Conservation (phyloP, 768 basidiomycete species). For the Naganishia onofrii region DNA sequence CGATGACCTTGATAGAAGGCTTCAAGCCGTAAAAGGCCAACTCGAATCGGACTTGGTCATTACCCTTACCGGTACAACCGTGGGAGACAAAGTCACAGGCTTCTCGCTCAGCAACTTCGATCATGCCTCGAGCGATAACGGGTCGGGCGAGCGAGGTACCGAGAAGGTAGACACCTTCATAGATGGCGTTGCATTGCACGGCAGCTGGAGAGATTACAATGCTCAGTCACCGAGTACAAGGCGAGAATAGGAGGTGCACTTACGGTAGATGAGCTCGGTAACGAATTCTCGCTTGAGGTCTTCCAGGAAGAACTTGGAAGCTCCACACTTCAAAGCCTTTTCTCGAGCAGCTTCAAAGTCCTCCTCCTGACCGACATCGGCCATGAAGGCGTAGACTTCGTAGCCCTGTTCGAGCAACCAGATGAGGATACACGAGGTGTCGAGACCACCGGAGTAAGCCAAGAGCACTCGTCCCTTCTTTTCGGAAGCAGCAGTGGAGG, state of each 20-base stretch:
- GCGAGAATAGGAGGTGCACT: slow-evolving; percentile 23
- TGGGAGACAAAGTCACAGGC: slow-evolving; percentile 97
- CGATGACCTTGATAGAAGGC: slow-evolving; percentile 97
- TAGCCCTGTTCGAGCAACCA: slow-evolving; percentile 99
- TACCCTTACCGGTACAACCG: slow-evolving; percentile 99
- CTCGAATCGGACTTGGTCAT: slow-evolving; percentile 99
- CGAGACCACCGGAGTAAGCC: slow-evolving; percentile 97
- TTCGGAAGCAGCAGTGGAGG: slow-evolving; percentile 37
- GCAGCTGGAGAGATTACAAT: slow-evolving; percentile 58
- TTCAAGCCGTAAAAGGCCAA: slow-evolving; percentile 98
- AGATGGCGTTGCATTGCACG: slow-evolving; percentile 96
- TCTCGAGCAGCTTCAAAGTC: slow-evolving; percentile 87
- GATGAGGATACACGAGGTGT: slow-evolving; percentile 97
- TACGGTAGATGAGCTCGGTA: slow-evolving; percentile 86
- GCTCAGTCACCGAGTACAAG: neutral
- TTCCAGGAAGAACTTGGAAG: slow-evolving; percentile 95
- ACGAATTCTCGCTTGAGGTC: slow-evolving; percentile 94
- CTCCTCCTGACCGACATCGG: slow-evolving; percentile 59
- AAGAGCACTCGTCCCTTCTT: slow-evolving; percentile 81
- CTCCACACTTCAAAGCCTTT: slow-evolving; percentile 86
- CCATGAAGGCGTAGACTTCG: slow-evolving; percentile 87
- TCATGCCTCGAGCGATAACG: slow-evolving; percentile 99
- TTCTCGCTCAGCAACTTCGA: slow-evolving; percentile 80
- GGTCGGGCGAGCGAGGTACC: slow-evolving; percentile 97
- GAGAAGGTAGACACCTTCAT: slow-evolving; percentile 97